These are phyloP conservation scores for Camelina neglecta DNA, from an alignment of 345 rosid genomes.

Conservation along the genomic window DNA sequence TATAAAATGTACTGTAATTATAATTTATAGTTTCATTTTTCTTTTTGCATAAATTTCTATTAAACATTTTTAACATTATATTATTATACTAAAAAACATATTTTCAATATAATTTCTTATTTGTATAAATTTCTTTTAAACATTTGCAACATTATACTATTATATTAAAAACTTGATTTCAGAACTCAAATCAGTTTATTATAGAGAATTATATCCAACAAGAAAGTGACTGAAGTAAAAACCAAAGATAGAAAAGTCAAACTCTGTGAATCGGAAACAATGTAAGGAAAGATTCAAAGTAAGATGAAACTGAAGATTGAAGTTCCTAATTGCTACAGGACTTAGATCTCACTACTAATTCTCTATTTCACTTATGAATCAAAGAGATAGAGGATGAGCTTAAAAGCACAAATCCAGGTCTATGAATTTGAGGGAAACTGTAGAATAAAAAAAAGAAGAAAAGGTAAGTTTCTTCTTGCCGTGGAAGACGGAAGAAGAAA, in stretches of 20 bases:
- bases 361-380: neutral
- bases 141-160: no score
- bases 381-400: slow-evolving; percentile 1
- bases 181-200: no score
- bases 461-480: slow-evolving; percentile 6
- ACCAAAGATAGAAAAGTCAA: slow-evolving; percentile 23
- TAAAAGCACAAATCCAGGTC: neutral
- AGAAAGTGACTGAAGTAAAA: neutral
- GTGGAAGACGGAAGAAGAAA: slow-evolving; percentile 27
- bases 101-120: no score
- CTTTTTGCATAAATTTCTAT: no score
- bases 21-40: no score
- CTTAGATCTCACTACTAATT: neutral
- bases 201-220: neutral
- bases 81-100: no score
- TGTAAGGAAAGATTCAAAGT: neutral
- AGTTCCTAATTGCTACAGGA: slow-evolving; percentile 14
- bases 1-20: neutral
- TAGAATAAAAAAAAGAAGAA: neutral
- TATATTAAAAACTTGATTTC: no score
- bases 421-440: neutral
- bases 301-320: slow-evolving; percentile 1
- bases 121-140: no score
- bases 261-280: slow-evolving; percentile 32
- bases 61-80: no score